phyloP scores from a whole-genome alignment of 768 basidiomycete genomes.

The Suillus spraguei region DNA sequence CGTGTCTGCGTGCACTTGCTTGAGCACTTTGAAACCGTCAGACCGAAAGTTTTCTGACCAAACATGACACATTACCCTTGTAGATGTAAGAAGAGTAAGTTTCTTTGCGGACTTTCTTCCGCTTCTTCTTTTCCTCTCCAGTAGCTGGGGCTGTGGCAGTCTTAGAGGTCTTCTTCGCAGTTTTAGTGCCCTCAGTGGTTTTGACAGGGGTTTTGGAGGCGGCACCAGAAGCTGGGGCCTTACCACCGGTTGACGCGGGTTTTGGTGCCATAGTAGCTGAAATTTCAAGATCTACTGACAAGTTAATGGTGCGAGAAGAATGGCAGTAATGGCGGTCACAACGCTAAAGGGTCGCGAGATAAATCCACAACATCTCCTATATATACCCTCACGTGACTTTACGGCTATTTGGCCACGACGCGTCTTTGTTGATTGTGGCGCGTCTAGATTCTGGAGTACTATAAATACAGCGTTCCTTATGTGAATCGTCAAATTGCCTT shows the following conservation, averaged over 20 bases:
- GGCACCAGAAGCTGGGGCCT: constrained; percentile 60
- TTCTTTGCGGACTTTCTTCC: constrained; percentile 85
- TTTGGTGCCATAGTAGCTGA: constrained; percentile 50
- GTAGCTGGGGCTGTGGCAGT: constrained; percentile 55
- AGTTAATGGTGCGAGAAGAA: constrained; percentile 3
- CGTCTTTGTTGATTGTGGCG: constrained; percentile 40
- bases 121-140: constrained; percentile 84
- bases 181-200: constrained; percentile 57
- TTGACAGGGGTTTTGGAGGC: constrained; percentile 69
- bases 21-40: constrained; percentile 61
- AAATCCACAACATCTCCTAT: constrained; percentile 30
- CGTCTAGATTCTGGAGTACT: constrained; percentile 19
- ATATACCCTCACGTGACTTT: constrained; percentile 38
- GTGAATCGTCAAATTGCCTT: not conserved
- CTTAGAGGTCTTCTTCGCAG: constrained; percentile 76
- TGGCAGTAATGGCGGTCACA: constrained; percentile 23
- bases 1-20: constrained; percentile 98
- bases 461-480: constrained; percentile 23
- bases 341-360: constrained; percentile 5
- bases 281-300: not conserved
- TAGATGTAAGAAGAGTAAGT: constrained; percentile 94
- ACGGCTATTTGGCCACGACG: constrained; percentile 37
- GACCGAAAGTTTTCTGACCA: not conserved
- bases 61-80: constrained; percentile 57
- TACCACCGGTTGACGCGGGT: constrained; percentile 75